Base-by-base conservation (phyloP, 1,284 basidiomycete genomes). In the Pseudozyma hubeiensis region DNA sequence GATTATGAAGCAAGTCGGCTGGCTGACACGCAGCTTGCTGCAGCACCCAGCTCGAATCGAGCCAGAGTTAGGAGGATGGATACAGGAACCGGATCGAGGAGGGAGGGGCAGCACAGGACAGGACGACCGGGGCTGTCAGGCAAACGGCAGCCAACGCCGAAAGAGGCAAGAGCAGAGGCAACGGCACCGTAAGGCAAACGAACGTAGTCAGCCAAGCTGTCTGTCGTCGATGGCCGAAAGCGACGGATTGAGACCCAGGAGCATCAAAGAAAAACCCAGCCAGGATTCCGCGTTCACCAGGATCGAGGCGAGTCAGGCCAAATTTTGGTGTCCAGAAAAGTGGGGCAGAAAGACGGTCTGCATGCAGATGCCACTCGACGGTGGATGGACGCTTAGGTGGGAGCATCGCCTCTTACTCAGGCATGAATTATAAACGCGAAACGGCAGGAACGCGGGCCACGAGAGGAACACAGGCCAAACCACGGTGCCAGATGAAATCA, bases 1-100 rank as follows among this genome's bases (percentile, higher is more conserved):
- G 64, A 60, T 59, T 65, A 60, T 59, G 56, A 66, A 50, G 48
- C 11, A 35, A 59, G 41, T 65, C 24, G 53, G 51, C 13, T 19
- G 33, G 24, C 34, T 29, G 31, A 14, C 35, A 11, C 34, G 8
- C 44, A 52, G 48, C 35, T 50, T 53, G 45, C 33, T 17, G 14
- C 19, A n/a, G 30, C 43, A 59, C 51, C 55, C 63, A 52, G 40
- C 56, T 58, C 53, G 63, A 30, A 51, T 58, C 53, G 63, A 30
- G 55, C 10, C 13, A 40, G 43, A 16, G 40, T 30, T 40, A 35
- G 19, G 49, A 45, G 51, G 17, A n/a, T 45, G 57, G 34, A 5
- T 16, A 19, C 19, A 48, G 19, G 17, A 29, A 11, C n/a, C 7
- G 24, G 44, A 41, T 33, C 31, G n/a, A 51, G 14, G 30, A 37